These are phyloP conservation scores for Silene noctiflora DNA, from an alignment of 179 eudicot genomes.

Conservation along the genomic window DNA sequence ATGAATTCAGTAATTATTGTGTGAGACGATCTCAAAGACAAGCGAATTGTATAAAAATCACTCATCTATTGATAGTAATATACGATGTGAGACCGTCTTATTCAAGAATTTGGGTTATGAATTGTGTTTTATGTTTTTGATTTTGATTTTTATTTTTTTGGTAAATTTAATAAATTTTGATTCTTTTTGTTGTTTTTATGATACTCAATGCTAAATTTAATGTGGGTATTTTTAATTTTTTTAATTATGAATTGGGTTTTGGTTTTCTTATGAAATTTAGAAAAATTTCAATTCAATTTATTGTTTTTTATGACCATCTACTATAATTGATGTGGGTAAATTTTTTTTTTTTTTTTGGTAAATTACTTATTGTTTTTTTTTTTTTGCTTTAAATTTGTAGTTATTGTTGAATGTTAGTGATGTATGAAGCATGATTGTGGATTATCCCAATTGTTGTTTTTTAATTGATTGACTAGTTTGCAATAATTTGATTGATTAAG, in stretches of 20 bases:
- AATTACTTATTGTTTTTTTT: neutral
- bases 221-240: neutral
- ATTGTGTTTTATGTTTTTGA: too few species aligned
- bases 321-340: neutral
- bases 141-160: too few species aligned
- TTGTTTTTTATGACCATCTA: neutral
- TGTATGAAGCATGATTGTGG: neutral
- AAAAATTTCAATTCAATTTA: neutral
- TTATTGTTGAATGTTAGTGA: neutral
- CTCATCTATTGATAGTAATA: too few species aligned
- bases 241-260: neutral
- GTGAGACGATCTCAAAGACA: too few species aligned
- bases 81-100: too few species aligned
- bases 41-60: too few species aligned
- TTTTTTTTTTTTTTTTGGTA: too few species aligned
- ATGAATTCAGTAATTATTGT: neutral
- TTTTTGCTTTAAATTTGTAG: neutral
- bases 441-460: neutral
- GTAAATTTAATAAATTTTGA: too few species aligned
- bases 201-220: neutral
- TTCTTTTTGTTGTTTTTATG: neutral
- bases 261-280: neutral
- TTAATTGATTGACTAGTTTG: neutral
- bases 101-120: too few species aligned
- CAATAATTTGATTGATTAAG: neutral